phyloP scores from a whole-genome alignment of 495 filamentous ascomycete genomes.

The Annulohypoxylon maeteangense region DNA sequence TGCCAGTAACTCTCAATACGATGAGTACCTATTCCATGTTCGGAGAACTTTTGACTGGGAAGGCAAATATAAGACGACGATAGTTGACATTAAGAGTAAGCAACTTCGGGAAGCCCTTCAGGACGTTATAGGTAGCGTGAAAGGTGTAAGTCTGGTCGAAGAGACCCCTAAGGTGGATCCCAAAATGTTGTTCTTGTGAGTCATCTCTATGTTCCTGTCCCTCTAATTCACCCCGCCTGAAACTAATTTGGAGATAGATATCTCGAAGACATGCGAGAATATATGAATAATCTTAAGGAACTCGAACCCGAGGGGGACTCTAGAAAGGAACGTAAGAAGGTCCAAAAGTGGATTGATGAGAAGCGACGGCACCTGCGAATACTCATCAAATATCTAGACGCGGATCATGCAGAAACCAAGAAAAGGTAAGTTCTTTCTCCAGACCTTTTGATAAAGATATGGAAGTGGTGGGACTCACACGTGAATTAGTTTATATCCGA shows the following conservation, averaged over 20 bases:
- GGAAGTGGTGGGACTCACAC: neutral
- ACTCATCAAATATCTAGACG: slow-evolving; percentile 81
- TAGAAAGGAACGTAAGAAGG: slow-evolving; percentile 67
- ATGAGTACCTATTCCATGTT: slow-evolving; percentile 88
- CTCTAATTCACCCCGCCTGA: neutral
- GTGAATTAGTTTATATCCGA: slow-evolving; percentile 72
- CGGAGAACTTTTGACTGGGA: slow-evolving; percentile 89
- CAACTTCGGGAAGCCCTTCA: slow-evolving; percentile 75
- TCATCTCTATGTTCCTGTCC: neutral
- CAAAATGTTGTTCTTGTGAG: slow-evolving; percentile 82
- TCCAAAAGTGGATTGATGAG: slow-evolving; percentile 71
- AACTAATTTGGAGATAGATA: slow-evolving; percentile 56
- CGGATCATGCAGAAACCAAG: slow-evolving; percentile 81
- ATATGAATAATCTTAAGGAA: slow-evolving; percentile 73
- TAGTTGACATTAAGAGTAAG: slow-evolving; percentile 89
- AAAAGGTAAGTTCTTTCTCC: slow-evolving; percentile 57
- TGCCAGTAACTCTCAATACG: slow-evolving; percentile 76
- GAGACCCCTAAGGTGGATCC: slow-evolving; percentile 84
- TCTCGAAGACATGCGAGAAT: slow-evolving; percentile 76
- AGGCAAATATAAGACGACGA: slow-evolving; percentile 80
- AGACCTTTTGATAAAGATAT: neutral
- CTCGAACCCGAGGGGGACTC: slow-evolving; percentile 57
- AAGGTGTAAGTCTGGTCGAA: slow-evolving; percentile 81
- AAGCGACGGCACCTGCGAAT: slow-evolving; percentile 79
- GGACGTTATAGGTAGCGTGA: slow-evolving; percentile 83